Base-by-base conservation (phyloP, 2,329 filamentous ascomycete genomes). In the Alternaria brassicae region DNA sequence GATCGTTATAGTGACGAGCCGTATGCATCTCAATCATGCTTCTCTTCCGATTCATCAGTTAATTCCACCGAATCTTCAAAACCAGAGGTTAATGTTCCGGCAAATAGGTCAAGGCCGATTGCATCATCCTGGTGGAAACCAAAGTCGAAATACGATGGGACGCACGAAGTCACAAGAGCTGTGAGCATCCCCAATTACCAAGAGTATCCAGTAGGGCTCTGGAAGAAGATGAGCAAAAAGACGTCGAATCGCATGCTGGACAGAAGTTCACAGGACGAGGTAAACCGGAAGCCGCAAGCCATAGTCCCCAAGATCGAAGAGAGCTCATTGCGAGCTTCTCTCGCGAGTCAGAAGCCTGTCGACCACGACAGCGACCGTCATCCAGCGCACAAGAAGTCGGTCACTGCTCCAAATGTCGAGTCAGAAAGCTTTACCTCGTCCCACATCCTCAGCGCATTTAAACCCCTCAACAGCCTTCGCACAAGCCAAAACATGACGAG, bases 41-140 rank as follows among this genome's bases (percentile, higher is more conserved):
- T 52, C 30, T 57, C 54, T 25, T 57, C 54, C 1, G 54, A 57
- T 19, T 57, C 47, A 6, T 57, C 54, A 6, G 13, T n/a, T 23
- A 23, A 32, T 28, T 52, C 54, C 4, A 19, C 32, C 27, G 30
- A 57, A 15, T 32, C 25, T 42, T 19, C 47, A 13, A 48, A 48
- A 28, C 27, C 39, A n/a, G 39, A 47, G 17, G 13, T 51, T 3
- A 30, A n/a, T 0, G 17, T 10, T 21, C n/a, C n/a, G 15, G 45
- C 21, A 1, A 27, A 28, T 12, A 50, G 32, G 8, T 17, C 37
- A 19, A 56, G 21, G 27, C n/a, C 53, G 13, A 28, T 12, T 2
- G 32, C 32, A 37, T 25, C 23, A 28, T 51, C 19, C n/a, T 45
- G 47, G 54, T 44, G 40, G 54, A 57, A 23, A 32, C 39, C 39